Evolutionary conservation across 768 basidiomycete genomes (phyloP), one percentile per base, ranked within the genome.

Genomic region (Suillus spraguei): DNA sequence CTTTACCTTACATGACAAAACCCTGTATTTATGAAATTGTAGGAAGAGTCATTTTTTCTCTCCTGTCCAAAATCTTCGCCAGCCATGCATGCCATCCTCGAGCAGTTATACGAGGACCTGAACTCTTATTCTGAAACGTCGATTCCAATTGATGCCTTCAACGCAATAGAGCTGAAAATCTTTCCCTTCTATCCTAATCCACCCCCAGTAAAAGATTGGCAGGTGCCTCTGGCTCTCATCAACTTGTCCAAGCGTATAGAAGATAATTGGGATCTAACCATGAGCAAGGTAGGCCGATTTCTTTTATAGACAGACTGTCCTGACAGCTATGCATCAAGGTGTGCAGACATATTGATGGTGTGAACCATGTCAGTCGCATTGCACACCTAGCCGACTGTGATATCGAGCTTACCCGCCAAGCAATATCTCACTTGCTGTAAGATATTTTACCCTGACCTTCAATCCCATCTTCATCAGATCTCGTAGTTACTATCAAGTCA

Each of bases 101-200:
- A 99, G 76, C 96, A 98, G 71, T 82, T 99, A 2, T 99, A 95
- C 68, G 96, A 98, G 71, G 97, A 99, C 69, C 78, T 99, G 68
- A 99, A 98, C 76, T 96, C 95, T 9, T 99, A 97, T 77, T 95
- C 94, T 1, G 97, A 98, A 78, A 95, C 97, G 1, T 94, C 92
- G 2, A 96, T 99, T 60, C 83, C 86, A 2, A 88, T 99, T 66
- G 93, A 97, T 74, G 85, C 86, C 50, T 95, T 95, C 81, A 97
- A 96, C 72, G 94, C 95, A 2, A 91, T 99, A 61, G 96, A 99
- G 72, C 77, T 99, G 67, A 96, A 97, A 74, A 92, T 99, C 50
- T 95, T 98, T 65, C 97, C 97, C 0, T 97, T 95, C 77, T 96
- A 96, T 68, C 95, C 94, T 24, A 99, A 98, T 69, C 97, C 97